Conservation (phyloP, 2,329 filamentous ascomycete genomes). For the Alternaria sp. region DNA sequence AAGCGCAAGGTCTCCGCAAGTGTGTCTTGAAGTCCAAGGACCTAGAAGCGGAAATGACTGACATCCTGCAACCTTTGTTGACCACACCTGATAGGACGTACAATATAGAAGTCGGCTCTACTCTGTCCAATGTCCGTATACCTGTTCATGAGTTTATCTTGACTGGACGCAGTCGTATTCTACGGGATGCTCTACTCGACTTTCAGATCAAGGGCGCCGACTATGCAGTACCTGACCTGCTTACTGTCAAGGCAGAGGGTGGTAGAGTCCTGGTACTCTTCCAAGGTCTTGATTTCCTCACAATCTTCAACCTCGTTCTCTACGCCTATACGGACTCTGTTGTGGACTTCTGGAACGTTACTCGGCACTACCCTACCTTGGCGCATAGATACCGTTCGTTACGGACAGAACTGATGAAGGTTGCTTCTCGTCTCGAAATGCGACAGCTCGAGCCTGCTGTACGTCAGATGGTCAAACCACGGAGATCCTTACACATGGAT, state of each 20-base stretch:
- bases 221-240: conserved; percentile 66
- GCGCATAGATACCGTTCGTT: conserved; percentile 80
- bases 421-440: conserved; percentile 77
- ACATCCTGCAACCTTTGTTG: conserved; percentile 51
- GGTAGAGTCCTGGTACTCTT: conserved; percentile 70
- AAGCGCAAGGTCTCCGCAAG: conserved; percentile 62
- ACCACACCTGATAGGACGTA: conserved; percentile 55
- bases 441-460: conserved; percentile 77
- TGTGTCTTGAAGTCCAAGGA: conserved; percentile 70
- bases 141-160: conserved; percentile 86
- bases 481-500: conserved; percentile 71
- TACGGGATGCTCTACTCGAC: conserved; percentile 67
- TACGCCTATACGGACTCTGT: conserved; percentile 83
- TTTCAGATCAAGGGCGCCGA: conserved; percentile 64
- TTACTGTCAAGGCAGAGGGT: conserved; percentile 64
- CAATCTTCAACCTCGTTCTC: conserved; percentile 78
- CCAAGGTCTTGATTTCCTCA: conserved; percentile 75
- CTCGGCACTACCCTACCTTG: conserved; percentile 68
- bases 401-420: conserved; percentile 84
- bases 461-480: conserved; percentile 74
- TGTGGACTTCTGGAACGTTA: conserved; percentile 87
- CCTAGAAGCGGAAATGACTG: conserved; percentile 68
- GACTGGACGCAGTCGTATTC: conserved; percentile 72
- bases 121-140: conserved; percentile 72
- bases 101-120: conserved; percentile 61